Base-by-base conservation (phyloP, 2,329 filamentous ascomycete species). In the Hypoxylon sp. region DNA sequence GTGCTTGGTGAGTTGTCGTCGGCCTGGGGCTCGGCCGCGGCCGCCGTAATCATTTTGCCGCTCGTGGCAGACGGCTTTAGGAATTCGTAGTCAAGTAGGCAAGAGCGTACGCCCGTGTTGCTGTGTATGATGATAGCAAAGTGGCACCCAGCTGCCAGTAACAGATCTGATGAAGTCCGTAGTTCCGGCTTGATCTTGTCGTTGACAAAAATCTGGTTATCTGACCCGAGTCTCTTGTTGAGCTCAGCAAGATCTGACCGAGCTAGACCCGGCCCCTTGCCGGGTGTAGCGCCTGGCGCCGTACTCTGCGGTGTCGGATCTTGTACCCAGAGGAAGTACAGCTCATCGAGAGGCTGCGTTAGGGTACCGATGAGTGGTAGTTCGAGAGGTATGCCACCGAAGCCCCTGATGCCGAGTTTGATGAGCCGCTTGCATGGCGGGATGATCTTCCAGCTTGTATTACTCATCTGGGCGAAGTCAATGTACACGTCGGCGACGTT, bases 341-440 rank as follows among this genome's bases (percentile, higher is more conserved):
- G 67, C 60, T 80, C 79, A 35, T 81, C 78, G 33, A 81, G 75
- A 0, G 79, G 79, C 61, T 79, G 79, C 1, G 63, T 63, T 6
- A 81, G 25, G 13, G 72, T 67, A 1, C 79, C 79, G 7, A 81
- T 66, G 1, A 80, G 44, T 0, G 77, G 77, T 10, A 80, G 58
- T 6, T 75, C 68, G 46, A 79, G 30, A 10, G 27, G 25, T 27
- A 13, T 8, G 49, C 27, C 14, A 33, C 25, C 4, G 8, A 14
- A 14, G 7, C 25, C 25, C 25, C 3, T 51, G 6, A 51, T 10
- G 2, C 27, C 27, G 11, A 30, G 27, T n/a, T 33, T 51, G 3
- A 51, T 13, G 2, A 51, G 49, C 13, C 49, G 13, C 22, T 51
- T 51, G 10, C 27, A 51, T n/a, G 49, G 49, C 10, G 49, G n/a